Percentiles rank a stretch among this genome's conserved stretches.
phyloP scores from a whole-genome alignment of 306 rosid genomes.

The Medicago ruthenica region DNA sequence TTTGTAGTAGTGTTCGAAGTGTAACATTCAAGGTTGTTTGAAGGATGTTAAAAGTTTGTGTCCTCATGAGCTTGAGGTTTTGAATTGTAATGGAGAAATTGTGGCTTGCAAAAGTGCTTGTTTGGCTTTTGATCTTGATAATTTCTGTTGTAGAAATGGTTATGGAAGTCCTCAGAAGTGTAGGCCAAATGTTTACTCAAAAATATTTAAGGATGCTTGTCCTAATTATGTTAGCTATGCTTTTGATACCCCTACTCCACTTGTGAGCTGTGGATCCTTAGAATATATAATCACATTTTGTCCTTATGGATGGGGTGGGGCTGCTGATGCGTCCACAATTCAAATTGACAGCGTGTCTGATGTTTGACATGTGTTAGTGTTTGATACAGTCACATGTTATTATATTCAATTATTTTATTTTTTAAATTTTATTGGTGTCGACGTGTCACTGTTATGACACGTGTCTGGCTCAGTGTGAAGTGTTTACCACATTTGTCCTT shows the following conservation, averaged over 20 bases:
- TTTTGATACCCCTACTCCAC: slow-evolving; percentile 70
- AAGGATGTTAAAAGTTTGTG: slow-evolving; percentile 62
- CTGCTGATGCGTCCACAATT: background rate
- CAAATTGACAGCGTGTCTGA: background rate
- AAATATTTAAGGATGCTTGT: slow-evolving; percentile 78
- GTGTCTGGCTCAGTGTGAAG: no score
- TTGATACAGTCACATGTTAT: accelerated
- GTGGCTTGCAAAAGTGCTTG: slow-evolving; percentile 94
- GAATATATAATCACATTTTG: slow-evolving; percentile 74
- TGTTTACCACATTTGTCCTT: slow-evolving; percentile 51
- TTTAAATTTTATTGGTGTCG: background rate
- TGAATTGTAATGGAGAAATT: slow-evolving; percentile 53
- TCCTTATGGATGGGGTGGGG: slow-evolving; percentile 66
- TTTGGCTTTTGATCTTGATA: slow-evolving; percentile 73
- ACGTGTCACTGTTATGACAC: background rate
- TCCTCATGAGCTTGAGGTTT: slow-evolving; percentile 66
- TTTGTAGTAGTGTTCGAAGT: no score
- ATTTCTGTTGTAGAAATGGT: slow-evolving; percentile 73
- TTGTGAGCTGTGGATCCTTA: slow-evolving; percentile 63
- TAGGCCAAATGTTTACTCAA: slow-evolving; percentile 73
- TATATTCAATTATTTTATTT: background rate
- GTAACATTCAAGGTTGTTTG: slow-evolving; percentile 65
- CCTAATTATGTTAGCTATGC: slow-evolving; percentile 81
- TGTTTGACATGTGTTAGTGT: background rate
- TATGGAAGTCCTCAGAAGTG: slow-evolving; percentile 71